These are phyloP conservation scores for Candida ascalaphidarum DNA, from an alignment of 805 yeast species.

Conservation along the genomic window DNA sequence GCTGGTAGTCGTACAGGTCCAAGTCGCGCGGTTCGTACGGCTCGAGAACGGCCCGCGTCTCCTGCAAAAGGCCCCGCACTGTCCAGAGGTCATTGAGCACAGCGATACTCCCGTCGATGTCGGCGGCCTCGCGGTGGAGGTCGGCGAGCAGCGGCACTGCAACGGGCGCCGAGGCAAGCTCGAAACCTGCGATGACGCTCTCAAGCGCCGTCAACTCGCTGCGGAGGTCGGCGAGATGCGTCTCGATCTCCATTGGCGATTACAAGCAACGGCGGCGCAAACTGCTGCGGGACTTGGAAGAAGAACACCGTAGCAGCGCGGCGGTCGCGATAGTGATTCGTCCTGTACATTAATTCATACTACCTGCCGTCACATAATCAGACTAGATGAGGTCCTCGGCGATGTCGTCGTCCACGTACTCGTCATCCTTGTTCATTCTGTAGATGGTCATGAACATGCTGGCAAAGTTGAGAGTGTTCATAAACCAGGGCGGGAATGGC, in stretches of 20 bases:
- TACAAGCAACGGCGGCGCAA: no score
- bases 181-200: background rate
- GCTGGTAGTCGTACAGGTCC: slow-evolving; percentile 11
- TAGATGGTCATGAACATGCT: slow-evolving; percentile 40
- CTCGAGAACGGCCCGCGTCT: slow-evolving; percentile 10
- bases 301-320: no score
- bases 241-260: no score
- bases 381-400: slow-evolving; percentile 31
- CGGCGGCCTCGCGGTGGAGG: slow-evolving; percentile 3
- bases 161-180: background rate
- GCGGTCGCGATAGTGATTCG: no score
- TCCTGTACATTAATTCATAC: no score
- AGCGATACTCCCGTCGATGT: slow-evolving; percentile 4
- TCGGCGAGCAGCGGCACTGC: background rate
- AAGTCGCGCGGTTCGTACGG: slow-evolving; percentile 3
- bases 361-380: no score
- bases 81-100: slow-evolving; percentile 18
- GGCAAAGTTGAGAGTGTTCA: slow-evolving; percentile 30
- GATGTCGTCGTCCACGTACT: slow-evolving; percentile 34
- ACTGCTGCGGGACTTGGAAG: no score
- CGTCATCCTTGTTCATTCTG: slow-evolving; percentile 42
- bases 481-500: slow-evolving; percentile 32
- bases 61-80: slow-evolving; percentile 15
- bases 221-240: no score
- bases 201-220: background rate